Evolutionary conservation across 2,329 filamentous ascomycete species (phyloP), one percentile per base, ranked within the genome.

Genomic region (Diaporthe australafricana): DNA sequence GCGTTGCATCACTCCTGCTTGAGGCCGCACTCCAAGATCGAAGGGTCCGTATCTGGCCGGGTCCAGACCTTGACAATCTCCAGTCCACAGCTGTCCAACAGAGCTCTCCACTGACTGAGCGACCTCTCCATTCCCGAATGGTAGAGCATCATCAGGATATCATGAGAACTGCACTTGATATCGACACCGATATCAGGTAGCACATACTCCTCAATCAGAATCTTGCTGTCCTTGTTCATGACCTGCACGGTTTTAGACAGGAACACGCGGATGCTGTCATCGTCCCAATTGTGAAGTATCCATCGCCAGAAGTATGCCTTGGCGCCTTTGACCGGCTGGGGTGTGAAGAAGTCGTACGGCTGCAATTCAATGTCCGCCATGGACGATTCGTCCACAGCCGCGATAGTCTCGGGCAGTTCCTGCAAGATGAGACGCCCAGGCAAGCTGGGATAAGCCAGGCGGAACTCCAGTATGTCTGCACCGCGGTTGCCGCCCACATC

Each of bases 251-350:
- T 57, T 4, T 30, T 70, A 17, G 56, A 55, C 22, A 70, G 20
- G 17, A 70, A 63, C 5, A 42, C 11, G 20, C 48, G 38, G 25
- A 38, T 63, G 22, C 53, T 53, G 0, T 70, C 52, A 25, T 70
- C 68, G 4, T 57, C 50, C 68, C 68, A 70, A 27, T 70, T 65
- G 17, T 70, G 68, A 30, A 70, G 25, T 5, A 70, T 65, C 56
- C 55, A 63, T 20, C 56, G 30, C 22, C 60, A 65, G 35, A 63
- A 63, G 56, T 70, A 70, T 17, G 42, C 68, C 14, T 70, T 50
- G 20, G 68, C 56, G 2, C 68, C 68, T 11, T 32, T 12, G 35
- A 70, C 35, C 5, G 68, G 57, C n/a, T 70, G 68, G 2, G 47
- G 30, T 7, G 56, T 70, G 56, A 70, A 65, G 12, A 70, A 70